Evolutionary conservation across 352 stramenopile species (phyloP).

Genomic region (Bremia lactucae): DNA sequence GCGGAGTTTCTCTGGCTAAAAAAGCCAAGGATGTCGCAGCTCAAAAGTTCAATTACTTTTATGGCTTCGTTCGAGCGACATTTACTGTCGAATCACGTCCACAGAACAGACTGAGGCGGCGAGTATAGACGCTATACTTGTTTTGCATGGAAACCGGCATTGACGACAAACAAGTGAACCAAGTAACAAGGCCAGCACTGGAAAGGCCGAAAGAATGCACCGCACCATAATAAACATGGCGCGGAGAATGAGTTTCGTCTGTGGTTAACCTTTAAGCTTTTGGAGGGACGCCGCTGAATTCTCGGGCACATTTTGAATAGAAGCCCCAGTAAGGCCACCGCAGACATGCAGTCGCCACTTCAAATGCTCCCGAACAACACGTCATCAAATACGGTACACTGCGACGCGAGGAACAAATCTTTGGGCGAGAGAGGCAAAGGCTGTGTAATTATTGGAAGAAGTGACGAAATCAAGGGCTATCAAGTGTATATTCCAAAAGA

Average conservation of each 20-base stretch:
- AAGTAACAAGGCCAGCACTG: neutral
- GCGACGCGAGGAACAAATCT: neutral
- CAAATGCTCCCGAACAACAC: neutral
- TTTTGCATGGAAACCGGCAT: no score
- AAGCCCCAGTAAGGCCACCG: no score
- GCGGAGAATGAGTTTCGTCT: neutral
- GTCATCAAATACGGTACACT: neutral
- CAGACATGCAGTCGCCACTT: neutral
- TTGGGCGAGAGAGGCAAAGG: neutral
- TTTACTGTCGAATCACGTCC: neutral
- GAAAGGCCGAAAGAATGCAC: no score
- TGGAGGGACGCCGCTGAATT: neutral
- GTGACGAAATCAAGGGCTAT: no score
- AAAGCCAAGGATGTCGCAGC: no score
- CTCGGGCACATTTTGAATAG: neutral
- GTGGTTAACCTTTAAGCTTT: neutral
- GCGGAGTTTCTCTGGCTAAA: neutral
- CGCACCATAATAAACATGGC: no score
- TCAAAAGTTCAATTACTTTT: neutral
- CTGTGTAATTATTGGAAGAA: neutral
- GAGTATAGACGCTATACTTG: conserved; percentile 1
- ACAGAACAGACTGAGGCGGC: neutral
- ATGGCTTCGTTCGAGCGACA: neutral
- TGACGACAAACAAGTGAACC: neutral
- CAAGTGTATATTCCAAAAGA: no score